phyloP scores from a whole-genome alignment of 345 rosid genomes.

The Mercurialis annua region DNA sequence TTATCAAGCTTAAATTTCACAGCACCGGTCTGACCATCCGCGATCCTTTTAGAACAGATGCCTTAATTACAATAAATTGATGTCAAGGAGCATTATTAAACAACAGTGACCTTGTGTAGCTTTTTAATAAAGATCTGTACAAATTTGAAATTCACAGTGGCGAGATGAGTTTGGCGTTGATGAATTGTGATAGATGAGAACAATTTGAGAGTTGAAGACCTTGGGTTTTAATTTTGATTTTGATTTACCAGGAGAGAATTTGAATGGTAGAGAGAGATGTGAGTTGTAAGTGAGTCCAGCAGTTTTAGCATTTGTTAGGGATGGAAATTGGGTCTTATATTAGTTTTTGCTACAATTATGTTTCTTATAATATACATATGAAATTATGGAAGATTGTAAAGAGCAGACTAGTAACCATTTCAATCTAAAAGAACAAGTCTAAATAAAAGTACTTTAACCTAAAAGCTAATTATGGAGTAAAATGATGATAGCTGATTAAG shows the following conservation, averaged over 20 bases:
- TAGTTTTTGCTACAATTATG: no score
- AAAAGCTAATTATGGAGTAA: no score
- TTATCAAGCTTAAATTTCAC: no score
- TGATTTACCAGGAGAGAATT: conserved; percentile 32
- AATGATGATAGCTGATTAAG: no score
- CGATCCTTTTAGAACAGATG: conserved; percentile 68
- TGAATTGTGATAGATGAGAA: conserved; percentile 67
- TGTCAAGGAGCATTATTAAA: conserved; percentile 83
- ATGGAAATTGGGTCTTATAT: no score
- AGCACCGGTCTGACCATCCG: no score
- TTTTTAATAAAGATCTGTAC: conserved; percentile 64
- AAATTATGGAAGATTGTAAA: no score
- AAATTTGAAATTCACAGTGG: conserved; percentile 59
- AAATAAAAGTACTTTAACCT: no score
- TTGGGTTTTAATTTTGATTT: conserved; percentile 34
- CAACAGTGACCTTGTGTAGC: conserved; percentile 67
- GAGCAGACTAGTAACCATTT: no score
- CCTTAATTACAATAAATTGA: conserved; percentile 54
- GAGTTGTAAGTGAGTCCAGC: conserved; percentile 83
- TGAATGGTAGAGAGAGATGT: conserved; percentile 81
- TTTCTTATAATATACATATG: no score
- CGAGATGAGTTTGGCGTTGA: conserved; percentile 76
- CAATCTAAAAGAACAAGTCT: no score
- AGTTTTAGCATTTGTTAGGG: no score
- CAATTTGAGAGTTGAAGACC: conserved; percentile 79